Evolutionary conservation across 768 basidiomycete species (phyloP).

Genomic region (Tricholoma hemisulphureum): DNA sequence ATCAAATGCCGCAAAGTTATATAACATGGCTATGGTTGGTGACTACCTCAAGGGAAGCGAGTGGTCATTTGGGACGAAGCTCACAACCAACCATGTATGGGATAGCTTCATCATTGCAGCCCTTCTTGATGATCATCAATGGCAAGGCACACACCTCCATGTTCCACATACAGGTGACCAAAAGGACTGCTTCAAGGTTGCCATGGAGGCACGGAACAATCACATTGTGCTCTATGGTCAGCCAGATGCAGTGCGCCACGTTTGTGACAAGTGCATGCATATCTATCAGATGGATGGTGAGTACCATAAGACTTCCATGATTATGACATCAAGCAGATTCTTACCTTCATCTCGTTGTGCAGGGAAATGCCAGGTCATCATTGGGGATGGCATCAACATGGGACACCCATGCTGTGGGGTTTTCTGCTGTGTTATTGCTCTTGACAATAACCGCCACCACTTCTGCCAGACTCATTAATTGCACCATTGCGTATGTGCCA

Average conservation of each 20-base stretch:
- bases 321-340: no score
- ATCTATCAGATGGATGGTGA: slow-evolving; percentile 10
- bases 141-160: slow-evolving; percentile 7
- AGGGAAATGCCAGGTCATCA: slow-evolving; percentile 10
- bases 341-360: no score
- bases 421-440: slow-evolving; percentile 1
- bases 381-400: slow-evolving; percentile 14
- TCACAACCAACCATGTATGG: no score
- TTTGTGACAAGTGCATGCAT: slow-evolving; percentile 25
- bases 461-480: no score
- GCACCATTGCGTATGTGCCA: no score
- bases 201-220: no score
- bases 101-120: slow-evolving; percentile 21
- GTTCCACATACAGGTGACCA: slow-evolving; percentile 29
- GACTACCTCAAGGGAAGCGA: slow-evolving; percentile 9
- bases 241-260: slow-evolving; percentile 24
- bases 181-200: no score
- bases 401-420: slow-evolving; percentile 10
- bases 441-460: no score
- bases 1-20: no score
- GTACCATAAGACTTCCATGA: slow-evolving; percentile 12
- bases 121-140: slow-evolving; percentile 22
- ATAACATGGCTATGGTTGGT: slow-evolving; percentile 11
- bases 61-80: slow-evolving; percentile 22
- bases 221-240: no score